These are phyloP conservation scores for Euclidium syriacum DNA, from an alignment of 345 rosid genomes.

Conservation along the genomic window DNA sequence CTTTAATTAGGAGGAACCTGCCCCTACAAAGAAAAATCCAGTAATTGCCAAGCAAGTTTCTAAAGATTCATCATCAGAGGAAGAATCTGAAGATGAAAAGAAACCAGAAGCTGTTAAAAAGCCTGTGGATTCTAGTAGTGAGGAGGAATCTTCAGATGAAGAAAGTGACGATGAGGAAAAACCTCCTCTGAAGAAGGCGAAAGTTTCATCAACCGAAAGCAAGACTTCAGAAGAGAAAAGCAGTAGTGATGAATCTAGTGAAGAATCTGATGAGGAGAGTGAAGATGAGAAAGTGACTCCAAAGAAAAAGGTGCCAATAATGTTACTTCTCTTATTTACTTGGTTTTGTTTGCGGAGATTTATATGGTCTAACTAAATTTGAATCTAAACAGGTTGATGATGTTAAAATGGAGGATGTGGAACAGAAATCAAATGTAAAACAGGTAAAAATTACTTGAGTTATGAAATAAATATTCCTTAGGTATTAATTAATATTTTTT, in stretches of 20 bases:
- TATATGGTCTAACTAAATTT: neutral
- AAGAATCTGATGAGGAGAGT: conserved; percentile 41
- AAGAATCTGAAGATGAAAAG: conserved; percentile 7
- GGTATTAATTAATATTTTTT: neutral
- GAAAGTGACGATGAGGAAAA: conserved; percentile 18
- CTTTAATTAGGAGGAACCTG: conserved; percentile 30
- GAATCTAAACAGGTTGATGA: conserved; percentile 43
- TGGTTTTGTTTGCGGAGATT: neutral
- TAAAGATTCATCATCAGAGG: conserved; percentile 28
- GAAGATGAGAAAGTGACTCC: conserved; percentile 43
- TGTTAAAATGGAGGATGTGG: conserved; percentile 50
- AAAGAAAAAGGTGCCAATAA: conserved; percentile 40
- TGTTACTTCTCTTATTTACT: neutral
- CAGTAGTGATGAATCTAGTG: conserved; percentile 41
- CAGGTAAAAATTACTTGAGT: conserved; percentile 10
- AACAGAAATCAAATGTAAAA: conserved; percentile 25
- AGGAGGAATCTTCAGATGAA: neutral
- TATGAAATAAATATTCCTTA: neutral
- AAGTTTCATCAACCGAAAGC: conserved; percentile 10
- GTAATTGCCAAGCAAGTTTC: conserved; percentile 24
- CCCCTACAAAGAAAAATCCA: conserved; percentile 13
- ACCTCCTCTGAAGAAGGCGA: conserved; percentile 28
- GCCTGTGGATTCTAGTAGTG: neutral
- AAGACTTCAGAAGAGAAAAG: conserved; percentile 33
- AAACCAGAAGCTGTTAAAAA: neutral